Evolutionary conservation across 805 yeast species (phyloP).

Genomic region (Pichia sporocuriosa): DNA sequence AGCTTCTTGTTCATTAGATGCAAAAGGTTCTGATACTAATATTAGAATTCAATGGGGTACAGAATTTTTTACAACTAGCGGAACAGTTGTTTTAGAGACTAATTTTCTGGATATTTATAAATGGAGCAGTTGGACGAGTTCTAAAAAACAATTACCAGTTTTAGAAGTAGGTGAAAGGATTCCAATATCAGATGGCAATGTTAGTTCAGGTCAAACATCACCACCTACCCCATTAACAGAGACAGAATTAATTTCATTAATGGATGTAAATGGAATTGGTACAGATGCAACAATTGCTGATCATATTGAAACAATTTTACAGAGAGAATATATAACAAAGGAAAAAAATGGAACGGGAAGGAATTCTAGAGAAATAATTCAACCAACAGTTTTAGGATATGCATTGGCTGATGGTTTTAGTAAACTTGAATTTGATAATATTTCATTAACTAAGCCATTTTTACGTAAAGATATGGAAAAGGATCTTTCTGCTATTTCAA

Average conservation of each 20-base stretch:
- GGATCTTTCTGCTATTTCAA: conserved; percentile 58
- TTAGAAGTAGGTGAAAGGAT: conserved; percentile 53
- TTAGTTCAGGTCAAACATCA: conserved; percentile 69
- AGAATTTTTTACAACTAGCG: conserved; percentile 68
- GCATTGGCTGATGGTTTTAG: conserved; percentile 87
- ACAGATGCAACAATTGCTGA: conserved; percentile 99
- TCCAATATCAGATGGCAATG: conserved; percentile 45
- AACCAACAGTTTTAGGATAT: conserved; percentile 81
- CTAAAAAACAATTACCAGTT: conserved; percentile 51
- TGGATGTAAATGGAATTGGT: conserved; percentile 97
- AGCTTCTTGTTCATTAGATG: conserved; percentile 91
- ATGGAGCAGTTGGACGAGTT: conserved; percentile 72
- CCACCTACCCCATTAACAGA: conserved; percentile 87
- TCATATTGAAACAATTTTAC: conserved; percentile 76
- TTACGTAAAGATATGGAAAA: conserved; percentile 70
- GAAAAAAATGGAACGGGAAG: conserved; percentile 30
- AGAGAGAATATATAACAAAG: conserved; percentile 59
- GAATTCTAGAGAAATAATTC: conserved; percentile 37
- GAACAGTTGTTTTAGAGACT: conserved; percentile 61
- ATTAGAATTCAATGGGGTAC: conserved; percentile 68
- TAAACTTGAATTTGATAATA: conserved; percentile 60
- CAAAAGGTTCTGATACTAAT: conserved; percentile 64
- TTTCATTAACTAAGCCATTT: conserved; percentile 82
- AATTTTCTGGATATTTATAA: conserved; percentile 78
- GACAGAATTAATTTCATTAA: conserved; percentile 80